Evolutionary conservation across 306 rosid species (phyloP), one percentile per base, ranked within the genome.

Genomic region (Casuarina glauca): DNA sequence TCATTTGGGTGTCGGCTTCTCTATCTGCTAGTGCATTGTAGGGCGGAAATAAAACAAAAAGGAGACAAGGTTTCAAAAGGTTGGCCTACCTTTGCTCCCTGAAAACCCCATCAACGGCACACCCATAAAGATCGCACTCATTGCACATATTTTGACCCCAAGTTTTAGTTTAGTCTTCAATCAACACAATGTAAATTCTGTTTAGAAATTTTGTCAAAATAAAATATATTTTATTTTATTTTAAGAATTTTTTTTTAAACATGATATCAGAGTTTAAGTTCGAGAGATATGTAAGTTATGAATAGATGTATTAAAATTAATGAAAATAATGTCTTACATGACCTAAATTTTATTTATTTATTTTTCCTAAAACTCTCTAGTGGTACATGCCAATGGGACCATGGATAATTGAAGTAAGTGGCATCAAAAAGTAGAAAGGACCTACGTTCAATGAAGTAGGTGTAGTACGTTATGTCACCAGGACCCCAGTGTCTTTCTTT

Each of bases 381-480:
- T 26, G 32, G 32, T 11, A 38, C 9, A 32, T 36, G 35, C 44
- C 36, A 38, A 38, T 11, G 70, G 45, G 10, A 17, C 43, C 70
- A 64, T 36, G 9, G 46, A 12, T 36, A 2, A 12, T 64, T 64
- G 16, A 64, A 16, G 19, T 10, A 62, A 62, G 17, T 62, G 73
- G 50, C 8, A 45, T 20, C 7, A 19, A 19, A 45, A 69, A 69
- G 42, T 1, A 19, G 55, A 19, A 6, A 26, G 12, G 39, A 26
- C 3, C 9, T 19, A 41, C 2, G 20, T 26, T 45, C 52, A 13
- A 11, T 20, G 42, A 49, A 66, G 69, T 54, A 63, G 69, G 74
- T 64, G 51, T 4, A 32, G 42, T 48, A 48, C 51, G 41, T 79
- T 79, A 83, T 69, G 72, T 67, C 62, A 67, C 35, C 42, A 32